Percentiles rank a stretch among this genome's conserved stretches.
phyloP scores from a whole-genome alignment of 2,329 filamentous ascomycete species.

The Pyrenophora tritici-repentis region DNA sequence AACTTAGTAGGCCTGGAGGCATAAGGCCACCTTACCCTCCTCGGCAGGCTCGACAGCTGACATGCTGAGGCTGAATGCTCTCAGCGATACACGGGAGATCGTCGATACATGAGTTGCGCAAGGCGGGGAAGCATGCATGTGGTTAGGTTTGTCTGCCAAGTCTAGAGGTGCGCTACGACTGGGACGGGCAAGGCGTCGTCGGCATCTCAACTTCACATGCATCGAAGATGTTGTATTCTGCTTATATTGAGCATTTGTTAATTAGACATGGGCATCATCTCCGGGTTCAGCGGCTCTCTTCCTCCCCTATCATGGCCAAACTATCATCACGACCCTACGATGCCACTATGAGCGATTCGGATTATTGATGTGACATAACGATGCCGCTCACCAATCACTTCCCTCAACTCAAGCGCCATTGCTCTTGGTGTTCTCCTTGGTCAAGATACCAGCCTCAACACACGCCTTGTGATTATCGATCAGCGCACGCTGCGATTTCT shows the following conservation, averaged over 20 bases:
- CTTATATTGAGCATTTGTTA: background rate
- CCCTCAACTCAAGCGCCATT: background rate
- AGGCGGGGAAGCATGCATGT: conserved; percentile 9
- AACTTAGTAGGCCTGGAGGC: background rate
- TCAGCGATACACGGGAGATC: conserved; percentile 10
- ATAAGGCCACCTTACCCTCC: conserved; percentile 1
- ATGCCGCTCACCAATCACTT: too few relatives aligned
- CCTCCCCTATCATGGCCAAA: too few relatives aligned
- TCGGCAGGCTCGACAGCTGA: conserved; percentile 4
- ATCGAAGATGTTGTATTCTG: background rate
- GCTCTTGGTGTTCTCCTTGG: background rate
- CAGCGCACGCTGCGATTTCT: background rate
- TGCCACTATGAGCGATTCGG: too few relatives aligned
- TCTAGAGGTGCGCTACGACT: conserved; percentile 7
- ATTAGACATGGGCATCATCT: background rate
- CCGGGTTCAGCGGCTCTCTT: background rate
- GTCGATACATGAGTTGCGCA: conserved; percentile 10
- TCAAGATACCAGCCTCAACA: background rate
- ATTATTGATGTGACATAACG: too few relatives aligned
- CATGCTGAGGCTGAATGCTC: conserved; percentile 7
- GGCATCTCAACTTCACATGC: conserved; percentile 12
- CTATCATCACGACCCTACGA: too few relatives aligned
- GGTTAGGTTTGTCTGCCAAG: conserved; percentile 6
- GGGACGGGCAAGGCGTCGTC: conserved; percentile 8
- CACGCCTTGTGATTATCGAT: background rate